Evolutionary conservation across 2,329 filamentous ascomycete genomes (phyloP).

Genomic region (Diplodia seriata): DNA sequence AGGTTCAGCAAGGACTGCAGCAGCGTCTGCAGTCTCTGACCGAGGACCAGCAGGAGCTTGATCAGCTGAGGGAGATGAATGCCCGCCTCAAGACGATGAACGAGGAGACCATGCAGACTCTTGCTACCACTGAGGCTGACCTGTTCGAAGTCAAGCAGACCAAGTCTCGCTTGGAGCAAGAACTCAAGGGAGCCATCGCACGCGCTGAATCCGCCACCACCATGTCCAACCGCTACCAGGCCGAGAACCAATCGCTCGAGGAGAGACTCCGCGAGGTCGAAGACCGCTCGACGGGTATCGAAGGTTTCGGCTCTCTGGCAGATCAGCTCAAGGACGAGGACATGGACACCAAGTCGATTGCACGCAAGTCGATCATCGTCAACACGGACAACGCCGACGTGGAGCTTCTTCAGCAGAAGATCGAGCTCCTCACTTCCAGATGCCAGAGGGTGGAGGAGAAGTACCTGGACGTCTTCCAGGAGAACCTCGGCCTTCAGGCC

Average conservation of each 20-base stretch:
- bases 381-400: slow-evolving; percentile 33
- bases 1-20: slow-evolving; percentile 50
- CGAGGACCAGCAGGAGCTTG: slow-evolving; percentile 54
- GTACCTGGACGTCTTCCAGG: slow-evolving; percentile 52
- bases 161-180: slow-evolving; percentile 56
- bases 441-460: slow-evolving; percentile 49
- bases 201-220: slow-evolving; percentile 57
- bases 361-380: slow-evolving; percentile 29
- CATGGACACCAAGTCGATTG: slow-evolving; percentile 3
- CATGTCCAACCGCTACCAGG: slow-evolving; percentile 56
- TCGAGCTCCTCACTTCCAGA: slow-evolving; percentile 48
- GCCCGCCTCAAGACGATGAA: slow-evolving; percentile 57
- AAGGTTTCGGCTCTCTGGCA: slow-evolving; percentile 45
- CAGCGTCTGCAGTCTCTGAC: slow-evolving; percentile 54
- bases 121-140: slow-evolving; percentile 59
- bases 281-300: slow-evolving; percentile 33
- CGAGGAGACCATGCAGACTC: slow-evolving; percentile 58
- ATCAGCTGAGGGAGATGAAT: slow-evolving; percentile 54
- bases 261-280: slow-evolving; percentile 53
- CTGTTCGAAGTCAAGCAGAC: slow-evolving; percentile 59
- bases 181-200: slow-evolving; percentile 55
- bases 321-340: slow-evolving; percentile 45
- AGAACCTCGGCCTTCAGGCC: slow-evolving; percentile 48
- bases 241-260: slow-evolving; percentile 56
- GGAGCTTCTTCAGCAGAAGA: slow-evolving; percentile 50